Evolutionary conservation across 768 basidiomycete genomes (phyloP).

Genomic region (Rhodotorula sphaerocarpa): DNA sequence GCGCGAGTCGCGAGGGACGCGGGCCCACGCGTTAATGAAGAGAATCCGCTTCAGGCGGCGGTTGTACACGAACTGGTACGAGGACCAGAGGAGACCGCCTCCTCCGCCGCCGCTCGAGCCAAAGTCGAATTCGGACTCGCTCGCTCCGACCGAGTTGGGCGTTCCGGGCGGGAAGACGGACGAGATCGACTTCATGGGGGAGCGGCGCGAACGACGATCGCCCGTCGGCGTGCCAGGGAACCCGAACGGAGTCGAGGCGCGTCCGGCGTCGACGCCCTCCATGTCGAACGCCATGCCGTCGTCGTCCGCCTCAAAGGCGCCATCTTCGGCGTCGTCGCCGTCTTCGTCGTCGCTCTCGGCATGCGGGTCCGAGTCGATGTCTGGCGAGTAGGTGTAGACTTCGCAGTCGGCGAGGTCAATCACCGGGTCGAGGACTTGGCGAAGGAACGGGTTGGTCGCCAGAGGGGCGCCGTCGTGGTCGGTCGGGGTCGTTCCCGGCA

Average conservation of each 20-base stretch:
- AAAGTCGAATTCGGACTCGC: constrained; percentile 27
- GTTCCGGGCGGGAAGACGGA: constrained; percentile 24
- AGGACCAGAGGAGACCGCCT: constrained; percentile 89
- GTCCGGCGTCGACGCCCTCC: constrained; percentile 20
- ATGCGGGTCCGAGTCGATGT: constrained; percentile 89
- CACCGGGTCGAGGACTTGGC: constrained; percentile 74
- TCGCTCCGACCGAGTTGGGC: constrained; percentile 1
- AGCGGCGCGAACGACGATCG: constrained; percentile 2
- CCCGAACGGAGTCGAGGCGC: constrained; percentile 15
- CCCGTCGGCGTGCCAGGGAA: background rate
- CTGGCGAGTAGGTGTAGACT: constrained; percentile 87
- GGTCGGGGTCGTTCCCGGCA: constrained; percentile 28
- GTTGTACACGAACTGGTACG: constrained; percentile 92
- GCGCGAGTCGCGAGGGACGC: constrained; percentile 43
- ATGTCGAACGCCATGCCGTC: constrained; percentile 43
- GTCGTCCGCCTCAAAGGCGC: constrained; percentile 72
- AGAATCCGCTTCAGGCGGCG: constrained; percentile 82
- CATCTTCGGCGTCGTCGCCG: constrained; percentile 52
- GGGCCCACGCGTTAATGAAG: constrained; percentile 86
- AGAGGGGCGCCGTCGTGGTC: constrained; percentile 50
- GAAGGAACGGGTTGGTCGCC: constrained; percentile 79
- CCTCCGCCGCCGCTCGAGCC: constrained; percentile 47
- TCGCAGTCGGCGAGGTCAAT: constrained; percentile 87
- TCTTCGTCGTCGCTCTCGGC: constrained; percentile 49
- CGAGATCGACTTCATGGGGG: constrained; percentile 30